These are phyloP conservation scores for Gastrolobium villosum DNA, from an alignment of 306 rosid species.

Conservation along the genomic window DNA sequence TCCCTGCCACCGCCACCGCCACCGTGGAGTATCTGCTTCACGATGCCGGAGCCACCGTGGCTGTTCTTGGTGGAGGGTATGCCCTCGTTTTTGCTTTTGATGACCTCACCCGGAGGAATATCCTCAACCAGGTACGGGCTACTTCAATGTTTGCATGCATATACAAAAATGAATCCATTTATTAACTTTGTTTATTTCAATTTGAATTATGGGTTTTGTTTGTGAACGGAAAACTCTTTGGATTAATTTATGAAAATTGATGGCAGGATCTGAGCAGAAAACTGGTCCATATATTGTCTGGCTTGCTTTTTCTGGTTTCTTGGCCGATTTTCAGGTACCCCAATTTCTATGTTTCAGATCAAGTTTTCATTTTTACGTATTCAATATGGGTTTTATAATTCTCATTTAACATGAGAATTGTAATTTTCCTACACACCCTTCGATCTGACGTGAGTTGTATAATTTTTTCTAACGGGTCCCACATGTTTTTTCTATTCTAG, in stretches of 20 bases:
- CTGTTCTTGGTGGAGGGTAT: constrained; percentile 73
- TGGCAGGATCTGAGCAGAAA: constrained; percentile 86
- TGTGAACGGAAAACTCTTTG: not conserved
- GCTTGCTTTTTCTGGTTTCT: constrained; percentile 76
- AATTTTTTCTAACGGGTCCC: no score
- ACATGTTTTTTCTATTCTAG: no score
- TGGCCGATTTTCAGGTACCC: constrained; percentile 96
- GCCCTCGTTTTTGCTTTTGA: constrained; percentile 74
- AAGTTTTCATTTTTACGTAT: constrained; percentile 10
- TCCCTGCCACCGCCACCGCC: constrained; percentile 35
- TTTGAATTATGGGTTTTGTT: constrained; percentile 23
- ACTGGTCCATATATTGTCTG: constrained; percentile 88
- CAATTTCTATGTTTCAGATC: not conserved
- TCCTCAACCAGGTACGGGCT: constrained; percentile 71
- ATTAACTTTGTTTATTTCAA: not conserved
- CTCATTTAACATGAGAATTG: no score
- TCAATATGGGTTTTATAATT: no score
- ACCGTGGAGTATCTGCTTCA: constrained; percentile 52
- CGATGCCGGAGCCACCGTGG: constrained; percentile 71
- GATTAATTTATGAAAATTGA: constrained; percentile 15
- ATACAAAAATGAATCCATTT: constrained; percentile 4
- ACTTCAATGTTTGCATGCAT: constrained; percentile 32
- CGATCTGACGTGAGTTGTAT: no score
- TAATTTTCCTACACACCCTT: no score
- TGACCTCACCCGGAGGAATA: constrained; percentile 59